phyloP scores from a whole-genome alignment of 2,329 filamentous ascomycete species.

The Penicillium hesseltinei region DNA sequence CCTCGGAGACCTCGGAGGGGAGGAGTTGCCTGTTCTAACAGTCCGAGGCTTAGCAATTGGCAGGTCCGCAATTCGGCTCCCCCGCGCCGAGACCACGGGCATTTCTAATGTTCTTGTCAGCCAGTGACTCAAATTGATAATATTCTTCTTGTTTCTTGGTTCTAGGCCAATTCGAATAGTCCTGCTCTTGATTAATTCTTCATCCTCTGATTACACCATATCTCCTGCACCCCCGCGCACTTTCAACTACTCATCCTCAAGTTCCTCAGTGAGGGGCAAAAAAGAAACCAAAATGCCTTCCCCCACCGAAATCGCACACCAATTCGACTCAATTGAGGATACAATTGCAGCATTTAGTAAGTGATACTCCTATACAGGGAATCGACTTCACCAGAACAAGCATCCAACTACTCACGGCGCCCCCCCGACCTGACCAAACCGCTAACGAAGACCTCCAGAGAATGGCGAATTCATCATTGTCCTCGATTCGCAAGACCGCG shows the following conservation, averaged over 20 bases:
- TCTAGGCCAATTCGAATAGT: neutral
- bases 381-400: neutral
- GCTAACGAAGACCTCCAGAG: slow-evolving; percentile 46
- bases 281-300: slow-evolving; percentile 32
- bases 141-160: neutral
- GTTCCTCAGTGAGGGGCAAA: slow-evolving; percentile 28
- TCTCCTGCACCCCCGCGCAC: neutral
- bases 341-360: slow-evolving; percentile 44
- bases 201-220: neutral
- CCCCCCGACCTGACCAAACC: neutral
- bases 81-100: slow-evolving; percentile 22
- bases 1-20: slow-evolving; percentile 4
- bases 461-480: slow-evolving; percentile 93
- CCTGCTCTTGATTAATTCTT: neutral
- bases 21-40: neutral
- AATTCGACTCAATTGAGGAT: slow-evolving; percentile 45
- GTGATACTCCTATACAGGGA: slow-evolving; percentile 13
- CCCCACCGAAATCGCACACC: slow-evolving; percentile 32
- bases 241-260: slow-evolving; percentile 6
- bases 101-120: slow-evolving; percentile 28
- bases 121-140: slow-evolving; percentile 11
- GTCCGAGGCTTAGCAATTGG: slow-evolving; percentile 12
- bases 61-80: slow-evolving; percentile 17
- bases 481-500: slow-evolving; percentile 85
- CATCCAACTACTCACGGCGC: neutral